Evolutionary conservation across 2,329 filamentous ascomycete species (phyloP).

Genomic region (Pseudogymnoascus sp.): DNA sequence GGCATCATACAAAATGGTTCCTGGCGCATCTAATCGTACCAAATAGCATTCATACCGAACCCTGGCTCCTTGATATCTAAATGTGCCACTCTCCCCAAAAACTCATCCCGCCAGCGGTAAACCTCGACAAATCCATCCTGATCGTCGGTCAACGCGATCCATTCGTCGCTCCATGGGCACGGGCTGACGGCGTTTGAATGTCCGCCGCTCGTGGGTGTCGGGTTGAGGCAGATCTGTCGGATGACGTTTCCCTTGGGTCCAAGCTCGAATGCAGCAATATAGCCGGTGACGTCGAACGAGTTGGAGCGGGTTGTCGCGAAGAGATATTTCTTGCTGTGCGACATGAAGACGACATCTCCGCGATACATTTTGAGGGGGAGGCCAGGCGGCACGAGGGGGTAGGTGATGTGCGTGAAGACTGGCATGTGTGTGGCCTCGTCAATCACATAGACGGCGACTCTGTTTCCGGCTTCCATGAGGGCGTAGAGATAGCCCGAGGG

Average conservation of each 20-base stretch:
- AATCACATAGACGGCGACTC: conserved; percentile 74
- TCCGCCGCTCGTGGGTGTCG: conserved; percentile 79
- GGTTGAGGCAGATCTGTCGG: conserved; percentile 71
- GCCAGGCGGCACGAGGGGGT: conserved; percentile 68
- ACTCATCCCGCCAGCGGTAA: conserved; percentile 77
- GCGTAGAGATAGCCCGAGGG: conserved; percentile 75
- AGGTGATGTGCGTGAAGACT: conserved; percentile 69
- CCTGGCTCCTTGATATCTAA: conserved; percentile 77
- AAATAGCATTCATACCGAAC: conserved; percentile 95
- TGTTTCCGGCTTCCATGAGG: conserved; percentile 85
- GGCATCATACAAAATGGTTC: background rate
- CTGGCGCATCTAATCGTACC: conserved; percentile 63
- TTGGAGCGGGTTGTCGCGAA: conserved; percentile 83
- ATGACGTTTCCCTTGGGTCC: conserved; percentile 64
- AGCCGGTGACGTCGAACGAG: conserved; percentile 67
- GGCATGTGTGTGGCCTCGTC: conserved; percentile 67
- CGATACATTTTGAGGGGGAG: conserved; percentile 63
- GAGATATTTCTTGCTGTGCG: conserved; percentile 63
- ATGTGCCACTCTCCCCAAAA: conserved; percentile 68
- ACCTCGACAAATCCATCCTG: conserved; percentile 84
- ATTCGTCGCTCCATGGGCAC: conserved; percentile 79
- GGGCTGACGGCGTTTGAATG: conserved; percentile 85
- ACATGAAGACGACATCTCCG: conserved; percentile 74
- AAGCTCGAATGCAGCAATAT: conserved; percentile 74
- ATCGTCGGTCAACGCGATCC: conserved; percentile 84